These are phyloP conservation scores for Tetrastigma voinierianum DNA, from an alignment of 164 flowering plant species.

Conservation along the genomic window DNA sequence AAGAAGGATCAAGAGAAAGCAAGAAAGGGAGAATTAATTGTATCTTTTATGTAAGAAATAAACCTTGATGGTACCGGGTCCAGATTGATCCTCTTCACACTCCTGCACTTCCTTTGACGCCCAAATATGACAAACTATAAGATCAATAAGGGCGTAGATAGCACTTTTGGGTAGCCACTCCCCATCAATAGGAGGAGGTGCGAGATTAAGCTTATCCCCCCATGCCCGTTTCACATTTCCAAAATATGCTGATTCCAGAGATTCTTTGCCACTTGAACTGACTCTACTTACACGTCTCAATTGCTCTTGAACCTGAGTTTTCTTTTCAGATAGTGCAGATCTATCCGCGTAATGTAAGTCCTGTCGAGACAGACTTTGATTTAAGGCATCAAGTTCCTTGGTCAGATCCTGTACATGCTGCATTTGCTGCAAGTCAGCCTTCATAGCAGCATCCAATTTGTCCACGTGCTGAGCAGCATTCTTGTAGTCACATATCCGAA, in stretches of 20 bases:
- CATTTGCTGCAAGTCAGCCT: slow-evolving; percentile 55
- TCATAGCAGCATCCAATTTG: slow-evolving; percentile 76
- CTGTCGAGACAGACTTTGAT: slow-evolving; percentile 53
- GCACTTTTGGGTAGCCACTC: slow-evolving; percentile 94
- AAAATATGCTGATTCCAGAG: slow-evolving; percentile 42
- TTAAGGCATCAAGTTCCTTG: slow-evolving; percentile 54
- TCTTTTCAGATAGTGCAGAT: slow-evolving; percentile 47
- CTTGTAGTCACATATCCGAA: slow-evolving; percentile 87
- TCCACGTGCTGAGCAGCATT: slow-evolving; percentile 74
- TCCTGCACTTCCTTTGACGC: slow-evolving; percentile 93
- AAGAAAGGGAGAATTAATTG: neutral
- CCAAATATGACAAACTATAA: slow-evolving; percentile 69
- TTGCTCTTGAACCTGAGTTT: slow-evolving; percentile 54
- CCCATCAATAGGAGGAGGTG: slow-evolving; percentile 86
- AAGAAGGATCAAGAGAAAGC: neutral
- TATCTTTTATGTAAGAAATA: slow-evolving; percentile 2
- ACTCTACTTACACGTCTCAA: slow-evolving; percentile 29
- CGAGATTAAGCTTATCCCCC: slow-evolving; percentile 67
- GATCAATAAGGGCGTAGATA: slow-evolving; percentile 80
- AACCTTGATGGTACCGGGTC: slow-evolving; percentile 71
- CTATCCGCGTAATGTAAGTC: slow-evolving; percentile 56
- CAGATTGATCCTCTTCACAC: slow-evolving; percentile 81
- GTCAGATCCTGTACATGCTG: slow-evolving; percentile 41
- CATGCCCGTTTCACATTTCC: slow-evolving; percentile 42
- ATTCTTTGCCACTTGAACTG: slow-evolving; percentile 33